phyloP scores from a whole-genome alignment of 2,329 filamentous ascomycete genomes.

The Xylariaceae sp. region DNA sequence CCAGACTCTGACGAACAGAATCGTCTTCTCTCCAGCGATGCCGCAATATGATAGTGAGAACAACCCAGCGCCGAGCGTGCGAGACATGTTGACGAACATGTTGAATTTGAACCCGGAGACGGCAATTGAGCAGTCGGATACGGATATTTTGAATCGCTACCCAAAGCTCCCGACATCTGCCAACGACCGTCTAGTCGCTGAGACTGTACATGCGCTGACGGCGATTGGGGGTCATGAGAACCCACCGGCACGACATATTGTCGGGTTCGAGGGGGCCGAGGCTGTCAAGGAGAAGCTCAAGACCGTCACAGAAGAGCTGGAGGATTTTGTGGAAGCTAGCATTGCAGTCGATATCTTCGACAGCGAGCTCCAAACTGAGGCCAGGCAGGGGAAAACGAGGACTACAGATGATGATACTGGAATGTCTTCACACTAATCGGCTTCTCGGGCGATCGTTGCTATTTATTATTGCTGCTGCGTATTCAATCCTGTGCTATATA shows the following conservation, averaged over 20 bases:
- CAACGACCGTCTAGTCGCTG: constrained; percentile 72
- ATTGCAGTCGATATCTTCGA: constrained; percentile 76
- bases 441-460: too few species aligned
- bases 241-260: constrained; percentile 89
- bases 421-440: background rate
- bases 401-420: constrained; percentile 7
- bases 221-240: constrained; percentile 96
- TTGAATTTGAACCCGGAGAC: constrained; percentile 73
- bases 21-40: constrained; percentile 79
- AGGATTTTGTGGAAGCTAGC: constrained; percentile 92
- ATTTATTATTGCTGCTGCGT: too few species aligned
- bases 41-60: constrained; percentile 60
- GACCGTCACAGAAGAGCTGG: constrained; percentile 91
- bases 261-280: constrained; percentile 81
- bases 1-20: constrained; percentile 78
- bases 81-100: constrained; percentile 78
- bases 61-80: constrained; percentile 75
- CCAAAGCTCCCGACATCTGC: constrained; percentile 67
- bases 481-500: too few species aligned
- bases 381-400: constrained; percentile 38
- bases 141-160: constrained; percentile 64
- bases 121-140: constrained; percentile 40
- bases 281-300: constrained; percentile 95
- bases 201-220: constrained; percentile 87
- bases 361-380: constrained; percentile 52